These are phyloP conservation scores for Carex kokanica DNA, from an alignment of 176 grass and related monocot genomes.

Conservation along the genomic window DNA sequence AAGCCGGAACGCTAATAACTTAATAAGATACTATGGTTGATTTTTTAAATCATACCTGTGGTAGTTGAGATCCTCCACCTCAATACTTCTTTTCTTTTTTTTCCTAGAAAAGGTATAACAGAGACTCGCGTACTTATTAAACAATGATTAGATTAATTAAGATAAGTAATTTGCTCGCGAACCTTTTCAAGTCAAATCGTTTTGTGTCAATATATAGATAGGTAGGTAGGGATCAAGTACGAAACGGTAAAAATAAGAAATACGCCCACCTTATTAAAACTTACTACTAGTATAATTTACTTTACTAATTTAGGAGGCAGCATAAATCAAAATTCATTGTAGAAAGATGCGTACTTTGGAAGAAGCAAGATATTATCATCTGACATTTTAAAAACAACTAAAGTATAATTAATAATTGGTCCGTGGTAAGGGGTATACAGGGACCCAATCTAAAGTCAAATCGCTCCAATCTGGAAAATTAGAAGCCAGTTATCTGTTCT, in stretches of 20 bases:
- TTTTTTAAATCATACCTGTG: background rate
- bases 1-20: background rate
- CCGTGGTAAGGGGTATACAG: background rate
- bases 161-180: background rate
- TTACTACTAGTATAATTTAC: background rate
- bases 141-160: background rate
- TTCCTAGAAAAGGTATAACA: background rate
- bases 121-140: background rate
- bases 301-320: no score
- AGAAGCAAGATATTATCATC: background rate
- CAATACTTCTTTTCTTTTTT: background rate
- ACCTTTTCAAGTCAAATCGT: background rate
- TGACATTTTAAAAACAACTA: background rate
- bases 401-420: background rate
- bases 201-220: background rate
- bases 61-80: background rate
- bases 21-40: background rate
- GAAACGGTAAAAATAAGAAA: background rate
- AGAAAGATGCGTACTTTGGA: background rate
- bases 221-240: background rate
- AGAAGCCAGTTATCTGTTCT: background rate
- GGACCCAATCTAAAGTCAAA: slow-evolving; percentile 4
- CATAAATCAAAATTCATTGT: background rate
- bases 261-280: background rate
- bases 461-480: background rate